phyloP scores from a whole-genome alignment of 495 filamentous ascomycete genomes.

The Aspergillus heteromorphus region DNA sequence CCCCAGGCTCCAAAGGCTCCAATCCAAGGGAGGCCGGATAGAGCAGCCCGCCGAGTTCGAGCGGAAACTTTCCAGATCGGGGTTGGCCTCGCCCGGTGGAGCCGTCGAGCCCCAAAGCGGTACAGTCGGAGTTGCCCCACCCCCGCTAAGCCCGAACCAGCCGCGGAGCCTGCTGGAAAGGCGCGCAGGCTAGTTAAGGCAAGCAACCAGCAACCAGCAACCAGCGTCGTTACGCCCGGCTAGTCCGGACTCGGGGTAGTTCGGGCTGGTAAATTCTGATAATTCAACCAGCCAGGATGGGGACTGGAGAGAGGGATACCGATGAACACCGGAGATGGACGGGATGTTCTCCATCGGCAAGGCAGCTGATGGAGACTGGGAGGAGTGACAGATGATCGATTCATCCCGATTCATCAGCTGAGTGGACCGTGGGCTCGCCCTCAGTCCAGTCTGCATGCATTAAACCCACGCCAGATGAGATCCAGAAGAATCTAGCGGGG shows the following conservation, averaged over 20 bases:
- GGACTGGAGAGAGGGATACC: background rate
- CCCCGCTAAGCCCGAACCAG: background rate
- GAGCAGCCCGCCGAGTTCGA: background rate
- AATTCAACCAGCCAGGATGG: background rate
- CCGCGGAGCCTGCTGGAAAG: too few species aligned
- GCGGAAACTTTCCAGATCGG: slow-evolving; percentile 8
- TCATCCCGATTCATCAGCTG: slow-evolving; percentile 3
- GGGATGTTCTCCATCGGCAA: background rate
- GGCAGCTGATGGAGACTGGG: background rate
- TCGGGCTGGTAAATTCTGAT: background rate
- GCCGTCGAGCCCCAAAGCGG: background rate
- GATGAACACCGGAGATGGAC: background rate
- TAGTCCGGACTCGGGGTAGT: too few species aligned
- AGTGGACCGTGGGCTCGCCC: background rate
- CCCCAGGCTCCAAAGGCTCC: too few species aligned
- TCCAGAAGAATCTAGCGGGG: slow-evolving; percentile 20
- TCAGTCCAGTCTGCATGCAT: background rate
- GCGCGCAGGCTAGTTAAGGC: too few species aligned
- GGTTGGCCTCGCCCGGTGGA: background rate
- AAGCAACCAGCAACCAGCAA: too few species aligned
- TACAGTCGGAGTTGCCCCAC: background rate
- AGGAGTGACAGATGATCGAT: background rate
- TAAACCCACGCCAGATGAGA: slow-evolving; percentile 10
- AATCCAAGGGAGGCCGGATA: too few species aligned
- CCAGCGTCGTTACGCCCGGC: too few species aligned